Conservation (phyloP, 805 yeast species). For the Schizosaccharomyces osmophilus region DNA sequence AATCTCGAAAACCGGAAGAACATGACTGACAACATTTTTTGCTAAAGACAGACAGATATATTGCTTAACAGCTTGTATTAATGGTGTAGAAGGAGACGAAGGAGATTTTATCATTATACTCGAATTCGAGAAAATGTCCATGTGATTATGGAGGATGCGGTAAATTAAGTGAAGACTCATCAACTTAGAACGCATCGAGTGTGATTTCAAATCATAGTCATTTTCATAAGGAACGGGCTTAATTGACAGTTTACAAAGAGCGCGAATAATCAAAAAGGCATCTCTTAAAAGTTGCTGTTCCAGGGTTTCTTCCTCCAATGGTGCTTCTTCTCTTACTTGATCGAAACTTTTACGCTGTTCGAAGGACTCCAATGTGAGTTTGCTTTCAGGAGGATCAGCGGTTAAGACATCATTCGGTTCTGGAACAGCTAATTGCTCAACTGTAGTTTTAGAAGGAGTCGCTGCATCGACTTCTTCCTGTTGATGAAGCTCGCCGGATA, state of each 20-base stretch:
- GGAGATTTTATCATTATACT: slow-evolving; percentile 14
- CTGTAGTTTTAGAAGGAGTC: neutral
- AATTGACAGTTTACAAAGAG: slow-evolving; percentile 79
- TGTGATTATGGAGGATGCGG: slow-evolving; percentile 61
- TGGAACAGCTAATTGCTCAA: slow-evolving; percentile 1
- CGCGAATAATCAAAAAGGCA: slow-evolving; percentile 76
- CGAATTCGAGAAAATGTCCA: slow-evolving; percentile 44
- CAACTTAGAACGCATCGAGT: slow-evolving; percentile 74
- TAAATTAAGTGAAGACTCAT: slow-evolving; percentile 72
- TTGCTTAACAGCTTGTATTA: slow-evolving; percentile 61
- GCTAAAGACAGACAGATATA: slow-evolving; percentile 62
- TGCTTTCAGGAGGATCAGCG: slow-evolving; percentile 4
- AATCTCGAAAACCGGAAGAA: slow-evolving; percentile 78
- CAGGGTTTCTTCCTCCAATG: slow-evolving; percentile 17
- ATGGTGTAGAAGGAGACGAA: slow-evolving; percentile 23
- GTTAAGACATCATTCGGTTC: slow-evolving; percentile 1
- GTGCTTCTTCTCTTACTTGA: neutral
- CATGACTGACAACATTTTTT: slow-evolving; percentile 75
- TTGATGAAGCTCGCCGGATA: slow-evolving; percentile 11
- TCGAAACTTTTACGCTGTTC: slow-evolving; percentile 11
- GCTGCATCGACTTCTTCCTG: neutral
- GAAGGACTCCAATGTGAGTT: slow-evolving; percentile 12
- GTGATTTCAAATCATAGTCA: slow-evolving; percentile 45
- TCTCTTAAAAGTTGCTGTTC: slow-evolving; percentile 56
- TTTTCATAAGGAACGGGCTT: slow-evolving; percentile 28